Evolutionary conservation across 768 basidiomycete species (phyloP).

Genomic region (Naganishia vishniacii): DNA sequence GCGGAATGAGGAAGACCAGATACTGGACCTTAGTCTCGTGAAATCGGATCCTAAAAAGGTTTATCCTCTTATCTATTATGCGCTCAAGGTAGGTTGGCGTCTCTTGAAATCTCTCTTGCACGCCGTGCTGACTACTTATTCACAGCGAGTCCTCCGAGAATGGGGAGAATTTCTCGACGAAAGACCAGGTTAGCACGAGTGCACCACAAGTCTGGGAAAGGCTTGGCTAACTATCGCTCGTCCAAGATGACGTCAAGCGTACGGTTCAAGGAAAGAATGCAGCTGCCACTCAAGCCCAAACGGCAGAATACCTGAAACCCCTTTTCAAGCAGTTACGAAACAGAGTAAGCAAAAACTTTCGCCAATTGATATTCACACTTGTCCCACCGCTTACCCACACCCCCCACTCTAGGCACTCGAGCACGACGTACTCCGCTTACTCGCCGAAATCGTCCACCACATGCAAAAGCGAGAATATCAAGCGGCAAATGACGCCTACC

Average conservation of each 20-base stretch:
- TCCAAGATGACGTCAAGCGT: constrained; percentile 71
- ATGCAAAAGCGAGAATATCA: constrained; percentile 97
- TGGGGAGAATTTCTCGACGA: constrained; percentile 96
- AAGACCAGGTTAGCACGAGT: constrained; percentile 64
- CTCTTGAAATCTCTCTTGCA: not conserved
- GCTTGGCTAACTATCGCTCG: not conserved
- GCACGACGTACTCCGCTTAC: constrained; percentile 71
- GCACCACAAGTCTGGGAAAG: not conserved
- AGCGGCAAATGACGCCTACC: constrained; percentile 90
- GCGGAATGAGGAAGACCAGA: constrained; percentile 49
- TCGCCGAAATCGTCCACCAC: constrained; percentile 89
- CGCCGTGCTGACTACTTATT: not conserved
- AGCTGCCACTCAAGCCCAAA: constrained; percentile 89
- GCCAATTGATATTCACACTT: not conserved
- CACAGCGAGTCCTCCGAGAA: constrained; percentile 71
- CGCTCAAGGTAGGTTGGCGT: constrained; percentile 59
- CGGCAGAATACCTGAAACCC: constrained; percentile 93
- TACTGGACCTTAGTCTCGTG: constrained; percentile 73
- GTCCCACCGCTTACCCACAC: not conserved
- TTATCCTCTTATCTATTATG: constrained; percentile 94
- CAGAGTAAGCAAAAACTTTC: constrained; percentile 62
- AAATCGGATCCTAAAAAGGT: constrained; percentile 90
- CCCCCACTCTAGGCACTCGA: constrained; percentile 62
- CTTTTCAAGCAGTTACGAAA: constrained; percentile 84
- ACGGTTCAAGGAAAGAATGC: constrained; percentile 88